Evolutionary conservation across 2,329 filamentous ascomycete species (phyloP).

Genomic region (Hirsutella thompsonii): DNA sequence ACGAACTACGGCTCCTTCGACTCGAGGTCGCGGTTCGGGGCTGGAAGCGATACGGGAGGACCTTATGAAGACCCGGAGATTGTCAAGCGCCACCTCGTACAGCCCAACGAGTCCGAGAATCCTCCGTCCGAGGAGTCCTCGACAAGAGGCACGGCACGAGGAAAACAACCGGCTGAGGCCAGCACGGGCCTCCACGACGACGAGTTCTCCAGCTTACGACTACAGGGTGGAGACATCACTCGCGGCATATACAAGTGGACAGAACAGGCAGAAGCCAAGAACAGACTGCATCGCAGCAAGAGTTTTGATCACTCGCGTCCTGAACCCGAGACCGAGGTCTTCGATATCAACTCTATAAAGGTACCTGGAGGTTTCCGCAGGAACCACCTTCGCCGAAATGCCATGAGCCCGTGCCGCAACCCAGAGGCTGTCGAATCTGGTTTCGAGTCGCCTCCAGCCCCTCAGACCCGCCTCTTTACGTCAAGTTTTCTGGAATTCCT

Average conservation of each 20-base stretch:
- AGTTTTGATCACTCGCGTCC: slow-evolving; percentile 74
- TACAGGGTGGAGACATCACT: slow-evolving; percentile 92
- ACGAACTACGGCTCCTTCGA: slow-evolving; percentile 84
- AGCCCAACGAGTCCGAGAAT: slow-evolving; percentile 39
- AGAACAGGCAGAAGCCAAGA: slow-evolving; percentile 67
- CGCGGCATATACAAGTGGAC: slow-evolving; percentile 95
- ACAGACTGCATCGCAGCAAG: slow-evolving; percentile 63
- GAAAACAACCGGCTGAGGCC: slow-evolving; percentile 35
- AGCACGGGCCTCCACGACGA: slow-evolving; percentile 44
- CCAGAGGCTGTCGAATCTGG: slow-evolving; percentile 19
- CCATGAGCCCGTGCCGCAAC: slow-evolving; percentile 41
- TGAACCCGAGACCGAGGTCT: slow-evolving; percentile 63
- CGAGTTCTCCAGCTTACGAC: slow-evolving; percentile 82
- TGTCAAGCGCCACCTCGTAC: slow-evolving; percentile 76
- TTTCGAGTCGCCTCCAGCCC: slow-evolving; percentile 17
- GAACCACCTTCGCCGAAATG: slow-evolving; percentile 71
- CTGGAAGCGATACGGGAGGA: slow-evolving; percentile 28
- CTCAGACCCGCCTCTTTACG: slow-evolving; percentile 54
- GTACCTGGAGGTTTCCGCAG: slow-evolving; percentile 87
- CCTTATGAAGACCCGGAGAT: slow-evolving; percentile 85
- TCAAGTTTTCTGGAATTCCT: slow-evolving; percentile 93
- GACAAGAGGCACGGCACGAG: slow-evolving; percentile 32
- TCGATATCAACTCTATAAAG: slow-evolving; percentile 84
- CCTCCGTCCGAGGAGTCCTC: slow-evolving; percentile 34
- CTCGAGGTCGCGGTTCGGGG: slow-evolving; percentile 43